These are phyloP conservation scores for Cyclotella baltica DNA, from an alignment of 108 stramenopile species.

Conservation along the genomic window DNA sequence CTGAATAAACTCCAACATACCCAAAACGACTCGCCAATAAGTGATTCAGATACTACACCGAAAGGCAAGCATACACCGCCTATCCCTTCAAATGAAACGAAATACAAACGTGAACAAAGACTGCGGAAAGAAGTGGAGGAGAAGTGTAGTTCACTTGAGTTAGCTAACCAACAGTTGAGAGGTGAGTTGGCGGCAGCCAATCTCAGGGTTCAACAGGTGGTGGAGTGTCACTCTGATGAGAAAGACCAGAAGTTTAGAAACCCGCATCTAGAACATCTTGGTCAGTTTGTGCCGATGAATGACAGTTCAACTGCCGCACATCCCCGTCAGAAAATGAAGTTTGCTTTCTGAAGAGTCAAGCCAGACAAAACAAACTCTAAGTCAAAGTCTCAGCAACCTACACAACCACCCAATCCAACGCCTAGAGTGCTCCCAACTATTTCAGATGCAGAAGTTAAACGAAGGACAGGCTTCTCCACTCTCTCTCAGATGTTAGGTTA, in stretches of 20 bases:
- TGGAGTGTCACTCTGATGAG: constrained; percentile 22
- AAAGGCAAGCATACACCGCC: not conserved
- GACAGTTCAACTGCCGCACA: too few species aligned
- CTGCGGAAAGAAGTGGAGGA: too few species aligned
- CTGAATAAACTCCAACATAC: not conserved
- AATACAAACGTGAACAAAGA: not conserved
- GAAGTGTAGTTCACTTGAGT: not conserved
- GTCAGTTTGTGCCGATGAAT: not conserved
- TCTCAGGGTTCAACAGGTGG: constrained; percentile 1
- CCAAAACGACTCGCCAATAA: not conserved
- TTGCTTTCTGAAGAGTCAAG: too few species aligned
- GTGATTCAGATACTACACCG: not conserved
- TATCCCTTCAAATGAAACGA: not conserved
- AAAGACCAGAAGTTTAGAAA: not conserved
- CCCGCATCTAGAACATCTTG: not conserved
- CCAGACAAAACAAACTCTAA: too few species aligned
- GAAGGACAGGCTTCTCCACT: too few species aligned
- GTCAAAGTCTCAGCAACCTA: too few species aligned
- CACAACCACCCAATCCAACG: too few species aligned
- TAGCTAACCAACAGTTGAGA: not conserved
- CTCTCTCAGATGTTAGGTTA: too few species aligned
- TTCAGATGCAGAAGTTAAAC: too few species aligned
- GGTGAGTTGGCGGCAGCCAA: constrained; percentile 7
- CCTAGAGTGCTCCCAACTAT: too few species aligned
- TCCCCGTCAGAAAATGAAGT: too few species aligned